Percentiles rank a stretch among this genome's conserved stretches.
phyloP scores from a whole-genome alignment of 1,139 yeast genomes.

The Geotrichum candidum region DNA sequence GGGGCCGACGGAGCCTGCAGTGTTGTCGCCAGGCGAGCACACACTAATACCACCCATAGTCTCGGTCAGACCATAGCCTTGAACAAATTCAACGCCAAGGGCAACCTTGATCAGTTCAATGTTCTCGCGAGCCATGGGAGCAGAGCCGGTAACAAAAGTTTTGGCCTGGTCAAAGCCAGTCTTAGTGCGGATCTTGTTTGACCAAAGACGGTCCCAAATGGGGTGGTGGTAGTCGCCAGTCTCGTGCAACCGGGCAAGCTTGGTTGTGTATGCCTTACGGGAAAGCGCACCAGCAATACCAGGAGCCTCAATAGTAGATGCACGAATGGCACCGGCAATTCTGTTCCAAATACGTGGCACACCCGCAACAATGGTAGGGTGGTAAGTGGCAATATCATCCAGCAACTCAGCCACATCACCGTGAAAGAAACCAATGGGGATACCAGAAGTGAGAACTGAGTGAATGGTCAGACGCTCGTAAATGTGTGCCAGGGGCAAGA shows the following conservation, averaged over 20 bases:
- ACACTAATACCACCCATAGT: slow-evolving; percentile 58
- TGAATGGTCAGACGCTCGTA: slow-evolving; percentile 43
- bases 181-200: slow-evolving; percentile 48
- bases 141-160: slow-evolving; percentile 56
- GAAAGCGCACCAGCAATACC: slow-evolving; percentile 23
- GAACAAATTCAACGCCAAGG: slow-evolving; percentile 52
- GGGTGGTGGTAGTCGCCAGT: slow-evolving; percentile 37
- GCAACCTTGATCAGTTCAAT: slow-evolving; percentile 57
- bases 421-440: slow-evolving; percentile 44
- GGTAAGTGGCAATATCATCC: slow-evolving; percentile 51
- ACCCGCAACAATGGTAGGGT: slow-evolving; percentile 49
- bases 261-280: slow-evolving; percentile 39
- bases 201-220: slow-evolving; percentile 46
- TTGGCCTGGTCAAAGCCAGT: slow-evolving; percentile 52
- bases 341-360: slow-evolving; percentile 66
- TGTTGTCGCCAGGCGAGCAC: slow-evolving; percentile 43
- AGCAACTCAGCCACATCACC: slow-evolving; percentile 42
- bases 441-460: slow-evolving; percentile 29
- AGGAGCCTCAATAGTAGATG: slow-evolving; percentile 30
- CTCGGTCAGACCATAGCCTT: slow-evolving; percentile 79
- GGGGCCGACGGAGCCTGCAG: slow-evolving; percentile 58
- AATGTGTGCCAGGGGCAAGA: slow-evolving; percentile 68
- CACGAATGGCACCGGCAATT: slow-evolving; percentile 50
- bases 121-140: slow-evolving; percentile 63
- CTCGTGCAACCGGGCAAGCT: slow-evolving; percentile 33